phyloP scores from a whole-genome alignment of 768 basidiomycete genomes.

The Mycena polygramma region DNA sequence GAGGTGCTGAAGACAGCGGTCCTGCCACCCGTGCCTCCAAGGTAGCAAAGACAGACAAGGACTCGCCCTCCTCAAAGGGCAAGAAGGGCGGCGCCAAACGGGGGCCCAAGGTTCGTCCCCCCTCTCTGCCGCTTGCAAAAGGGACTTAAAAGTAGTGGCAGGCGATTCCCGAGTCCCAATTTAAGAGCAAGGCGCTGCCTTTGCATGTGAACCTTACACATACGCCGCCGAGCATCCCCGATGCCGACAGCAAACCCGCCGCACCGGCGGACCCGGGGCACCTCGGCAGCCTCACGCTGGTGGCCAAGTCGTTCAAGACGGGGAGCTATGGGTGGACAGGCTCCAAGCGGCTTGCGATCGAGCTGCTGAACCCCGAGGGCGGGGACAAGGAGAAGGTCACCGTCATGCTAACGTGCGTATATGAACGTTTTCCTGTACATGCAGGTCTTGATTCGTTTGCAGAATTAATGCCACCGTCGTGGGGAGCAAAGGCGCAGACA shows the following conservation, averaged over 20 bases:
- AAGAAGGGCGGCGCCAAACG: constrained; percentile 56
- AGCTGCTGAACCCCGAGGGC: constrained; percentile 65
- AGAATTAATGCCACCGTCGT: constrained; percentile 83
- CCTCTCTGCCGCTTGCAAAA: constrained; percentile 3
- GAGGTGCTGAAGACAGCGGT: constrained; percentile 52
- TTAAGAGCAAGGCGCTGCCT: constrained; percentile 77
- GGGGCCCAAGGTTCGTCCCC: constrained; percentile 59
- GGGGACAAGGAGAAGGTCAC: constrained; percentile 76
- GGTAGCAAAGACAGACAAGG: constrained; percentile 59
- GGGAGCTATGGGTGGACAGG: constrained; percentile 93
- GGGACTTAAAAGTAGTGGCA: constrained; percentile 39
- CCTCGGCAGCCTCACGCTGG: constrained; percentile 67
- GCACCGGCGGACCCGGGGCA: constrained; percentile 68
- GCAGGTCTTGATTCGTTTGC: constrained; percentile 14
- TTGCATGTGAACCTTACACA: constrained; percentile 78
- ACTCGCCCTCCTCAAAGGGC: constrained; percentile 46
- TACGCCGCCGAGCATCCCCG: constrained; percentile 63
- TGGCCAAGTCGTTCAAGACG: constrained; percentile 73
- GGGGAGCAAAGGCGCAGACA: constrained; percentile 33
- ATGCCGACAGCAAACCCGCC: constrained; percentile 50
- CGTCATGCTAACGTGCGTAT: constrained; percentile 77
- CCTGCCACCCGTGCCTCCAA: constrained; percentile 62
- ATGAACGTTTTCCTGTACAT: background rate
- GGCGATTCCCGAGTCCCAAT: constrained; percentile 63
- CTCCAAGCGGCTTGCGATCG: constrained; percentile 73